Evolutionary conservation across 805 yeast genomes (phyloP).

Genomic region (Nakazawaea peltata): DNA sequence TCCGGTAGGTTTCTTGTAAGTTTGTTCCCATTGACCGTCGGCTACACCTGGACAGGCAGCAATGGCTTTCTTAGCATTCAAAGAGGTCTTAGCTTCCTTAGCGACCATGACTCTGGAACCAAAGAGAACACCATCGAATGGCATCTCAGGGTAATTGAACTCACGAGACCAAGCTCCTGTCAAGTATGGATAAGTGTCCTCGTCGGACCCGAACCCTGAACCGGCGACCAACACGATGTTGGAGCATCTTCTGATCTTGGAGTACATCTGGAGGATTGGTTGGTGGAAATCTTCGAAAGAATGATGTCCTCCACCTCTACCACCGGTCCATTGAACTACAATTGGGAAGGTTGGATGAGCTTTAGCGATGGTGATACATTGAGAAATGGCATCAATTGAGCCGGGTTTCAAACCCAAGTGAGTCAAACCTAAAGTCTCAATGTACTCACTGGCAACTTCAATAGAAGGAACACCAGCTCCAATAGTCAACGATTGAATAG

Average conservation of each 20-base stretch:
- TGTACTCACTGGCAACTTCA: constrained; percentile 96
- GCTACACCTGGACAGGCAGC: constrained; percentile 86
- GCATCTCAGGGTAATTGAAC: constrained; percentile 95
- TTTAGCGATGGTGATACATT: constrained; percentile 83
- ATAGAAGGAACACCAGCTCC: constrained; percentile 99
- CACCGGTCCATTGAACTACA: constrained; percentile 99
- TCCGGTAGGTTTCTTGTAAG: constrained; percentile 93
- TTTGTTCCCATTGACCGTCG: constrained; percentile 85
- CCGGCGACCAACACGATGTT: constrained; percentile 93
- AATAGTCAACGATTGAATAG: constrained; percentile 90
- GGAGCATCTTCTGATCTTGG: constrained; percentile 84
- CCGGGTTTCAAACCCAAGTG: constrained; percentile 98
- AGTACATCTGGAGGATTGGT: constrained; percentile 92
- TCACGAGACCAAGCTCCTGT: constrained; percentile 93
- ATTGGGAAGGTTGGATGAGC: constrained; percentile 96
- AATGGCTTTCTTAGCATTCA: constrained; percentile 89
- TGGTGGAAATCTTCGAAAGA: constrained; percentile 99
- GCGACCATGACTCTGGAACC: constrained; percentile 98
- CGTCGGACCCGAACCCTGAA: constrained; percentile 96
- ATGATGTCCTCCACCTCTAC: constrained; percentile 99
- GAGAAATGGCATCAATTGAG: constrained; percentile 84
- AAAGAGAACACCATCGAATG: constrained; percentile 92
- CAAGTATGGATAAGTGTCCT: constrained; percentile 94
- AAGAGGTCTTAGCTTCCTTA: constrained; percentile 90
- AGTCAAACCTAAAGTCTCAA: constrained; percentile 83